These are phyloP conservation scores for Fusarium odoratissimum DNA, from an alignment of 2,329 filamentous ascomycete genomes.

Conservation along the genomic window DNA sequence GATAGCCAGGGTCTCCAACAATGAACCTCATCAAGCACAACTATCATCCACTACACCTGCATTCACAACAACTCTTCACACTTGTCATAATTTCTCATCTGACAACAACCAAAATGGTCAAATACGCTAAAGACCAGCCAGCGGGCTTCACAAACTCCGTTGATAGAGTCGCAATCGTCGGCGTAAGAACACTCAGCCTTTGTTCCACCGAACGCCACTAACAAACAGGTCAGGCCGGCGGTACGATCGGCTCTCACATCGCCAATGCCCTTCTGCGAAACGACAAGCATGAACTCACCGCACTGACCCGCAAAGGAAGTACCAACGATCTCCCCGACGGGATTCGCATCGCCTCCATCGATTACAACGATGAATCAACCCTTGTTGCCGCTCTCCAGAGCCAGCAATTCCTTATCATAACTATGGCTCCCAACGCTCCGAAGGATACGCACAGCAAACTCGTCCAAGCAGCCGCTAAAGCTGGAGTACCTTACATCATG, in stretches of 20 bases:
- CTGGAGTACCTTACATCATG: slow-evolving; percentile 63
- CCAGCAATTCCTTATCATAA: slow-evolving; percentile 68
- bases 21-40: neutral
- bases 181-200: slow-evolving; percentile 48
- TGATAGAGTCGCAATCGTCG: slow-evolving; percentile 56
- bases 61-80: accelerated
- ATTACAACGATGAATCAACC: slow-evolving; percentile 57
- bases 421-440: slow-evolving; percentile 55
- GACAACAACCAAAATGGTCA: slow-evolving; percentile 1
- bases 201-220: accelerated
- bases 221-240: slow-evolving; percentile 5
- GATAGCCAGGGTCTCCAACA: accelerated
- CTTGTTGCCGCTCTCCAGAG: no score
- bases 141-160: slow-evolving; percentile 45
- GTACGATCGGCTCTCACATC: slow-evolving; percentile 45
- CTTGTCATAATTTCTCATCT: accelerated
- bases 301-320: no score
- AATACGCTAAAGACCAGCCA: slow-evolving; percentile 43
- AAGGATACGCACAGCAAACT: slow-evolving; percentile 58
- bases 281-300: no score
- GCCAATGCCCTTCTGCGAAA: no score
- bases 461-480: slow-evolving; percentile 61
- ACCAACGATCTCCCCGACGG: no score
- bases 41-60: accelerated
- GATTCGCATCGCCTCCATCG: no score